Percentiles rank a stretch among this genome's conserved stretches.
Conservation (phyloP, 1,139 yeast genomes). For the Nadsonia starkeyi-henricii region DNA sequence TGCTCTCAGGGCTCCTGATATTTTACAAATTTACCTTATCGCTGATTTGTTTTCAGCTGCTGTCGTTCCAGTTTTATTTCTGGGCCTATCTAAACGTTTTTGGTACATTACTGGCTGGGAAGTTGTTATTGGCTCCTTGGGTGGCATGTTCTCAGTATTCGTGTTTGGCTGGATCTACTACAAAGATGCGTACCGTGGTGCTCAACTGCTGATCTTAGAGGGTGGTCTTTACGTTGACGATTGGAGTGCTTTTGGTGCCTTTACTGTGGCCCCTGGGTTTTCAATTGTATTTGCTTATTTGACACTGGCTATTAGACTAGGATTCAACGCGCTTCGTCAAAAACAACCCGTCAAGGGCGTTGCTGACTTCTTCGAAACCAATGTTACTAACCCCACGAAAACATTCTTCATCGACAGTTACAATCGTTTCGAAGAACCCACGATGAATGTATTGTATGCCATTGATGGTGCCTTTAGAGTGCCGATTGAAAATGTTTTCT, state of each 20-base stretch:
- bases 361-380: not conserved
- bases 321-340: constrained; percentile 1
- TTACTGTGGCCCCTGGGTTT: constrained; percentile 80
- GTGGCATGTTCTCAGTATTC: constrained; percentile 68
- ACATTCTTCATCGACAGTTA: not conserved
- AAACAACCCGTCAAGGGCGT: not conserved
- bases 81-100: constrained; percentile 54
- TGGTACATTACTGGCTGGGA: constrained; percentile 72
- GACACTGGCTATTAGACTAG: constrained; percentile 39
- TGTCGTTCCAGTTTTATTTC: constrained; percentile 69
- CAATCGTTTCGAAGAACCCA: not conserved
- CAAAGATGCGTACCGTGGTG: constrained; percentile 60
- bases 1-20: constrained; percentile 69
- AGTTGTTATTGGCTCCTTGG: constrained; percentile 69
- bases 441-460: not conserved
- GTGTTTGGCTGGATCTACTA: constrained; percentile 75
- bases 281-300: constrained; percentile 47
- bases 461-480: not conserved
- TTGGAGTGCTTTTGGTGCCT: constrained; percentile 94
- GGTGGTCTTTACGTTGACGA: constrained; percentile 72
- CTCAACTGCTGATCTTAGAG: constrained; percentile 53
- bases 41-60: constrained; percentile 84
- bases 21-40: constrained; percentile 74
- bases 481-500: not conserved
- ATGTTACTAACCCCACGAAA: not conserved